Conservation (phyloP, 306 rosid species). For the Vigna angularis region DNA sequence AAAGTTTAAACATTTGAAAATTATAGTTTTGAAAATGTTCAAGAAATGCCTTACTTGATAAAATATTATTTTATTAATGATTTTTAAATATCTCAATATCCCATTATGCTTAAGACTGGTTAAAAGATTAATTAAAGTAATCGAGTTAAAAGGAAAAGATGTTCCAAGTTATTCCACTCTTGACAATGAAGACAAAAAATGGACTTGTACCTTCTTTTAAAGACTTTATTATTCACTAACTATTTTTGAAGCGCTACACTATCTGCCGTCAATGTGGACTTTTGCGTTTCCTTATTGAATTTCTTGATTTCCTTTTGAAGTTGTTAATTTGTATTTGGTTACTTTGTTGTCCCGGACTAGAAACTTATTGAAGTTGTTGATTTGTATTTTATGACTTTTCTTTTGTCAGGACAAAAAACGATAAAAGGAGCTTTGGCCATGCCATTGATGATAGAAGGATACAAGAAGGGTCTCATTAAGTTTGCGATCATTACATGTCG, state of each 20-base stretch:
- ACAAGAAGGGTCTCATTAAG: constrained; percentile 76
- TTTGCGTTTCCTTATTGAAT: not conserved
- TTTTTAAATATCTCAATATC: not conserved
- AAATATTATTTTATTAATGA: not conserved
- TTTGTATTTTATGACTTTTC: constrained; percentile 9
- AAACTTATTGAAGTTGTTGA: not conserved
- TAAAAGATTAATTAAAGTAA: not conserved
- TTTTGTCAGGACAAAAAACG: constrained; percentile 69
- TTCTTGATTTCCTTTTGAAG: not conserved
- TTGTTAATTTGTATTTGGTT: not conserved
- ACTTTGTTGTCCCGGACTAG: not conserved
- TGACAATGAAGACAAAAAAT: not conserved
- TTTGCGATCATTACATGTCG: constrained; percentile 80
- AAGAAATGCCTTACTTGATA: not conserved
- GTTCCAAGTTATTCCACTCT: not conserved
- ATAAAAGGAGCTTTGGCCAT: constrained; percentile 90
- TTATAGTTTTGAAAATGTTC: not conserved
- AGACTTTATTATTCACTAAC: not conserved
- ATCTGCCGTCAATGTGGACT: not conserved
- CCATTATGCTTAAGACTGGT: not conserved
- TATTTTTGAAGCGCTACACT: not conserved
- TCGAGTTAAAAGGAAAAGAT: not conserved
- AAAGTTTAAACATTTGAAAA: not conserved
- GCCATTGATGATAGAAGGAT: constrained; percentile 94
- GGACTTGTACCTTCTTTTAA: not conserved